Evolutionary conservation across 192 early-diverging fungal genomes (phyloP), one percentile per base, ranked within the genome.

Genomic region (Backusella psychrophila): DNA sequence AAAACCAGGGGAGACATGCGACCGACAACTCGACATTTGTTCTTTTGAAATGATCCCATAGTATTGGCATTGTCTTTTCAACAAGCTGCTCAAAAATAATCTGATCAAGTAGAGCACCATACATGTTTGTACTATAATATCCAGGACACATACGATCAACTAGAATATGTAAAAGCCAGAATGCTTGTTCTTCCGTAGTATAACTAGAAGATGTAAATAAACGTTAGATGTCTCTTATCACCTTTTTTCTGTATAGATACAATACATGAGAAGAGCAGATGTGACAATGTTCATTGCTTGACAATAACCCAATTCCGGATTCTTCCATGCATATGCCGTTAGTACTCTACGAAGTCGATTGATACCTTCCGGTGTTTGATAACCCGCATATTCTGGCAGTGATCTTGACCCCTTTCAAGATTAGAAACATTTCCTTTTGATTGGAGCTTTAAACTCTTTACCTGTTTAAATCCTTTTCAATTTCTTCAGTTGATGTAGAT

Each of bases 281-380:
- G 96, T 95, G 1, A 99, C 93, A 86, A 99, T 97, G 83, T 99
- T 99, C 98, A 99, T 99, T 3, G 98, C 97, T 81, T 99, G 98
- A 83, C 98, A 99, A 84, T 99, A 99, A n/a, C 98, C 98, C 23
- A 99, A 90, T 80, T 97, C 96, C 0, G 94, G 88, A 73, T 95
- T 90, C 72, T 90, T 91, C 89, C 91, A 91, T 21, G 94, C 87
- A 77, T 96, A 96, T 2, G 93, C 93, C 71, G 92, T 93, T 49
- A 99, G 84, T 31, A 99, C 97, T 21, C 96, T 90, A n/a, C 98
- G 92, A 53, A 99, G 85, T 5, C 94, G 91, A 46, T 95, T 89
- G 66, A 99, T 98, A 0, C 98, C 98, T 81, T 99, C 90, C 21
- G 89, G 87, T 1, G 83, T 90, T 83, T 98, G 97, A 86, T 96